phyloP scores from a whole-genome alignment of 2,329 filamentous ascomycete genomes.

The Herpomyces periplanetae region DNA sequence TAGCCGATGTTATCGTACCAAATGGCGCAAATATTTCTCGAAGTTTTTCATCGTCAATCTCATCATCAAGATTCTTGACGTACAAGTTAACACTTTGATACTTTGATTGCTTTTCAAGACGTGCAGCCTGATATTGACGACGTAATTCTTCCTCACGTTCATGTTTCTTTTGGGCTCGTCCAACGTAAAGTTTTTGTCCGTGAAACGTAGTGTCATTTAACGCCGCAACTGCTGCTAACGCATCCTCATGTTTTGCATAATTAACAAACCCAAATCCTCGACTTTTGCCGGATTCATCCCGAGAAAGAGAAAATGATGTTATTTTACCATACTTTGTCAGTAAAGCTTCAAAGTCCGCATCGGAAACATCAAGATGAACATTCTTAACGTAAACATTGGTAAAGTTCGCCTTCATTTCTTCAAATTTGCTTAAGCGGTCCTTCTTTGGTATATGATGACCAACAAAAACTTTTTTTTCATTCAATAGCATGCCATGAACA shows the following conservation, averaged over 20 bases:
- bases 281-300: constrained; percentile 59
- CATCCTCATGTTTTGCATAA: constrained; percentile 64
- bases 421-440: constrained; percentile 98
- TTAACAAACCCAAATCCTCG: constrained; percentile 89
- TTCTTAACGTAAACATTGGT: constrained; percentile 99
- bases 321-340: constrained; percentile 80
- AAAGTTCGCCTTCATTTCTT: constrained; percentile 99
- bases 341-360: constrained; percentile 71
- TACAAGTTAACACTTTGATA: constrained; percentile 98
- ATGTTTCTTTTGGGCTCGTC: constrained; percentile 97
- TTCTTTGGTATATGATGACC: constrained; percentile 99
- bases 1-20: constrained; percentile 84
- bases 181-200: constrained; percentile 83
- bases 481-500: constrained; percentile 95
- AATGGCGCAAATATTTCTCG: constrained; percentile 67
- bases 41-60: constrained; percentile 88
- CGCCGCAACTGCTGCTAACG: constrained; percentile 48
- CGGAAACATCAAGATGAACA: constrained; percentile 39
- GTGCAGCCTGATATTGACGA: constrained; percentile 90
- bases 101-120: constrained; percentile 91
- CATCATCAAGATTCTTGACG: constrained; percentile 94
- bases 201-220: constrained; percentile 73
- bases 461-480: constrained; percentile 99
- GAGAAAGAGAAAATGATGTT: constrained; percentile 71
- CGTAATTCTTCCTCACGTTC: constrained; percentile 97